A percentile compares a stretch with the other conserved stretches of the same genome.
phyloP scores from a whole-genome alignment of 2,329 filamentous ascomycete genomes.

The Biscogniauxia marginata region DNA sequence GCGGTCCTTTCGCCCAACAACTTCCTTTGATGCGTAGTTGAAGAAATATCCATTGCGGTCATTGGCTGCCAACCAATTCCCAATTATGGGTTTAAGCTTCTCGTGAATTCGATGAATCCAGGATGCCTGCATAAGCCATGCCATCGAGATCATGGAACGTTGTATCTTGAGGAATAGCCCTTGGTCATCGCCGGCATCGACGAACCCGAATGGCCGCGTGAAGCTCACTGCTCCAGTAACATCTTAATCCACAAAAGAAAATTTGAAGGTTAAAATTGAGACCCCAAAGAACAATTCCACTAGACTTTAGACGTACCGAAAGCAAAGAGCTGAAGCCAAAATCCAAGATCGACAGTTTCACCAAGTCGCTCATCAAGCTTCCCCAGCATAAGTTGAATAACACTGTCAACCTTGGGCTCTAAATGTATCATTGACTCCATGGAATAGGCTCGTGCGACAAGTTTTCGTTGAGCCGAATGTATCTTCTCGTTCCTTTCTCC shows the following conservation, averaged over 20 bases:
- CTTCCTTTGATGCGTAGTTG: slow-evolving; percentile 8
- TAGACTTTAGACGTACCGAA: slow-evolving; percentile 1
- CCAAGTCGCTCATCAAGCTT: slow-evolving; percentile 5
- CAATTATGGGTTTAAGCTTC: slow-evolving; percentile 10
- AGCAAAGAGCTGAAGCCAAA: slow-evolving; percentile 14
- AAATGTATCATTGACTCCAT: slow-evolving; percentile 18
- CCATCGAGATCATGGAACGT: neutral
- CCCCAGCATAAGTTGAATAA: slow-evolving; percentile 1
- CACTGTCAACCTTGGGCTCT: slow-evolving; percentile 11
- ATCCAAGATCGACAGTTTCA: slow-evolving; percentile 8
- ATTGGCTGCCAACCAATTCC: slow-evolving; percentile 15
- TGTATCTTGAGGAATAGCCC: slow-evolving; percentile 9
- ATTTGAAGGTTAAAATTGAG: neutral
- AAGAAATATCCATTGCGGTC: slow-evolving; percentile 20
- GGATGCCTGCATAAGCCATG: slow-evolving; percentile 7
- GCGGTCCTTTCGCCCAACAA: slow-evolving; percentile 6
- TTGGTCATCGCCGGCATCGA: slow-evolving; percentile 11
- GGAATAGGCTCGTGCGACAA: slow-evolving; percentile 16
- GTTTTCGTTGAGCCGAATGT: slow-evolving; percentile 14
- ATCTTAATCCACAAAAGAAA: neutral
- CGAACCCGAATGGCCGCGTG: slow-evolving; percentile 14
- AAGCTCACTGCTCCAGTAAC: slow-evolving; percentile 17
- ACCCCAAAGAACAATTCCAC: neutral
- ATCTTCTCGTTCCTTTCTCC: slow-evolving; percentile 16
- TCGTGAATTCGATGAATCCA: slow-evolving; percentile 5